Evolutionary conservation across 2,329 filamentous ascomycete species (phyloP), one percentile per base, ranked within the genome.

Genomic region (Dichotomopilus funicola): DNA sequence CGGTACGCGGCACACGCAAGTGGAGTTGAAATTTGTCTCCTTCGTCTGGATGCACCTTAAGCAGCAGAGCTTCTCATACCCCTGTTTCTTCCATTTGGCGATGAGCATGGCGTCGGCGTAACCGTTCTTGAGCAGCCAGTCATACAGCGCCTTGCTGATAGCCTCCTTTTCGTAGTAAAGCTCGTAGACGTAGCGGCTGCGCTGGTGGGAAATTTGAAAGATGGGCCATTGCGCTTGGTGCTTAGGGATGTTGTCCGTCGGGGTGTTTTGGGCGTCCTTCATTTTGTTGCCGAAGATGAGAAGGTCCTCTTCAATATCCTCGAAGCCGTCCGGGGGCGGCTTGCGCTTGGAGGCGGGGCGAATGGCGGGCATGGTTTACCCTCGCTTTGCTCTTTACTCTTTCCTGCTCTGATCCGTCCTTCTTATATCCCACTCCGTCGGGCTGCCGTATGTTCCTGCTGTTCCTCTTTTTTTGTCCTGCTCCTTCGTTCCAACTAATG

Each of bases 51-150:
- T 92, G 72, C 94, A 99, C 60, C 91, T 84, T 54, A 96, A 78
- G 71, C 94, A 99, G 73, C 94, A 99, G 44, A 99, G 75, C 88
- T 97, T 96, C 73, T 99, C 94, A 67, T 99, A 99, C 12, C 94
- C 94, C 67, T 95, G 88, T 77, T 99, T 99, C 83, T 99, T 99
- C 94, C 94, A 99, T 76, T 99, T 99, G 11, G 94, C 94, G 68
- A 99, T 97, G 68, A 99, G 76, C 76, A 91, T 94, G 46, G 89
- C 84, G 73, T 99, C 94, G 5, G 91, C 94, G 70, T 99, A 97
- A 49, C 86, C 86, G 69, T 99, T 96, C 81, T 99, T 99, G 58
- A 99, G 76, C 61, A 97, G 76, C 86, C 89, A 99, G 64, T 97
- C 94, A 73, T 99, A 99, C 19, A 99, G 78, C 72, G 86, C 78